Conservation (phyloP, 345 rosid species). For the Angophora floribunda region DNA sequence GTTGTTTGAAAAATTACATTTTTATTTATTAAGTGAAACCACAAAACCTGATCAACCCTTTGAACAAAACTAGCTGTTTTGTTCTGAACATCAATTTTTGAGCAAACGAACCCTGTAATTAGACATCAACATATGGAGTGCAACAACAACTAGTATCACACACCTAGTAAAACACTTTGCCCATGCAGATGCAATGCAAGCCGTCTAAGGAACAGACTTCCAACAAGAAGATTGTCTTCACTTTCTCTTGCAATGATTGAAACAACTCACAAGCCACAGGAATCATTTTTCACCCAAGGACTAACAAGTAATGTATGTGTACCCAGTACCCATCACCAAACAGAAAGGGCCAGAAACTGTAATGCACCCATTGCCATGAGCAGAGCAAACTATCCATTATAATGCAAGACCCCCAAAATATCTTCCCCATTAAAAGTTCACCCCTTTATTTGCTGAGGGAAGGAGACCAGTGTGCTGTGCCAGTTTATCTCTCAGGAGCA, state of each 20-base stretch:
- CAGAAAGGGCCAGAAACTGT: neutral
- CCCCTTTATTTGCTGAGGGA: neutral
- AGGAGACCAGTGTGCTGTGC: neutral
- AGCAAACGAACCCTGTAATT: neutral
- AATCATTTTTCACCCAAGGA: neutral
- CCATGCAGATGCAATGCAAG: neutral
- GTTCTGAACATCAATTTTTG: neutral
- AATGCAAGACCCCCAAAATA: neutral
- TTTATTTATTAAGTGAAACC: neutral
- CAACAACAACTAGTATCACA: neutral
- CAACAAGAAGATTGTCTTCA: neutral
- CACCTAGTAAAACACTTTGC: neutral
- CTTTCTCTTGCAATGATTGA: neutral
- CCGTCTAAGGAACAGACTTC: neutral
- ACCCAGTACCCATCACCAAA: neutral
- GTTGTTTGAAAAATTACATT: neutral
- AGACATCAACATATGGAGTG: neutral
- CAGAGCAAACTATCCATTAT: neutral
- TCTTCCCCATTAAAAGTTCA: neutral
- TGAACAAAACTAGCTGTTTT: neutral
- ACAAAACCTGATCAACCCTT: neutral
- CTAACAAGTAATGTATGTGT: neutral
- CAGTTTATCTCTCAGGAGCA: neutral
- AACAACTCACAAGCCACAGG: neutral
- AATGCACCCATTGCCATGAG: neutral